Percentiles rank a stretch among this genome's conserved stretches.
Evolutionary conservation across 2,329 filamentous ascomycete species (phyloP).

Genomic region (Esteya vermicola): DNA sequence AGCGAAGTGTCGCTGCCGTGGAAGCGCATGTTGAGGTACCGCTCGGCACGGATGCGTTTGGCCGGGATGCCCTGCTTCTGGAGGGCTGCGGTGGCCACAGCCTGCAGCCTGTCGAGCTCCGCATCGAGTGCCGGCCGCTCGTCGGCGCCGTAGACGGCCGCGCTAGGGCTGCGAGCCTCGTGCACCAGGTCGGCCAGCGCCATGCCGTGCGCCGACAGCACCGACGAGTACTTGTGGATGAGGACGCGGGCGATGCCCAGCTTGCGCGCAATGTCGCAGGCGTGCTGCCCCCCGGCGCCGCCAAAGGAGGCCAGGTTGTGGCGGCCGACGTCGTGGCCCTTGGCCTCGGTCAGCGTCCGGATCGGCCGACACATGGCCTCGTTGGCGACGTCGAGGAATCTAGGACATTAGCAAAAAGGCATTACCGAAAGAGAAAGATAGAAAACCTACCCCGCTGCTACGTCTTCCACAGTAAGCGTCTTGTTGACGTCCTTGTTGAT

Average conservation of each 20-base stretch:
- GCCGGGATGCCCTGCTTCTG: conserved; percentile 20
- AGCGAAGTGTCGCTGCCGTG: conserved; percentile 78
- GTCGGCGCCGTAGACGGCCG: conserved; percentile 54
- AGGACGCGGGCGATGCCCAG: conserved; percentile 55
- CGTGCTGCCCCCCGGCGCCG: conserved; percentile 58
- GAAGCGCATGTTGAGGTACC: conserved; percentile 89
- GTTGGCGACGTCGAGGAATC: conserved; percentile 55
- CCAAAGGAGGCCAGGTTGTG: conserved; percentile 60
- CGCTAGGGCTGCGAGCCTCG: conserved; percentile 29
- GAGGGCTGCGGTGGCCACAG: background rate
- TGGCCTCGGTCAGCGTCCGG: conserved; percentile 55
- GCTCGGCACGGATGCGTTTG: conserved; percentile 45
- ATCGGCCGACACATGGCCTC: conserved; percentile 60
- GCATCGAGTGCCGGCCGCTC: too few species aligned
- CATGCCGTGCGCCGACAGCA: conserved; percentile 29
- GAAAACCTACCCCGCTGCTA: background rate
- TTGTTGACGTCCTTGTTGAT: background rate
- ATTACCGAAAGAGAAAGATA: background rate
- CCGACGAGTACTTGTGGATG: conserved; percentile 54
- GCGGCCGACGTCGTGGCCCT: conserved; percentile 54
- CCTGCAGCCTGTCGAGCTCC: too few species aligned
- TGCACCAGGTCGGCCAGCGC: conserved; percentile 20
- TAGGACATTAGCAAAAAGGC: background rate
- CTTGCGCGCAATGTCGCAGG: conserved; percentile 52
- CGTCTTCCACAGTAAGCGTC: background rate